phyloP scores from a whole-genome alignment of 1,284 basidiomycete genomes.

The Puccinia sorghi region DNA sequence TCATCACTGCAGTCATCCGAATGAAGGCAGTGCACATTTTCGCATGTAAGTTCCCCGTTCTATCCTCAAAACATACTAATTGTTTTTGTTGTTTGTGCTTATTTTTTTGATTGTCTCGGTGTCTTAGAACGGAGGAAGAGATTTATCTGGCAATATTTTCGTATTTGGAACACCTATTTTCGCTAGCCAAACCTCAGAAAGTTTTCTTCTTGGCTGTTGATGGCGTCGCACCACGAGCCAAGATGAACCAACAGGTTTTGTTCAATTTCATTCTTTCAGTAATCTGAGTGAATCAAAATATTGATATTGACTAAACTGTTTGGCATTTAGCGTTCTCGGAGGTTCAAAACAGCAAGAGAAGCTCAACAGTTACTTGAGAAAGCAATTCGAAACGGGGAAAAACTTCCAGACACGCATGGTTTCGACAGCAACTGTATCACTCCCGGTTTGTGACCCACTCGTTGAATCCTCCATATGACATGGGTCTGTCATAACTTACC shows the following conservation, averaged over 20 bases:
- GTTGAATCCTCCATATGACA: not conserved
- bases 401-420: slow-evolving; percentile 84
- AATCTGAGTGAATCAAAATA: not conserved
- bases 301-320: not conserved
- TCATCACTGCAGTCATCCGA: slow-evolving; percentile 83
- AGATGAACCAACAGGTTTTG: slow-evolving; percentile 94
- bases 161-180: slow-evolving; percentile 95
- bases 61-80: too few relatives aligned
- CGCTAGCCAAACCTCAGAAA: slow-evolving; percentile 96
- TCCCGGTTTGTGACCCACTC: slow-evolving; percentile 71
- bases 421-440: slow-evolving; percentile 99
- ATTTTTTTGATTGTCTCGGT: too few relatives aligned
- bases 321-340: slow-evolving; percentile 66
- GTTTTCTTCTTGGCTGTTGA: slow-evolving; percentile 75
- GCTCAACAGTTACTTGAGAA: slow-evolving; percentile 81
- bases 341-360: slow-evolving; percentile 93
- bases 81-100: too few relatives aligned
- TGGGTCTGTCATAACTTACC: slow-evolving; percentile 4
- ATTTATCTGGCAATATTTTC: slow-evolving; percentile 96
- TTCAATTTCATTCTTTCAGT: not conserved
- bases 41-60: slow-evolving; percentile 63
- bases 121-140: slow-evolving; percentile 79
- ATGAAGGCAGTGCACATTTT: slow-evolving; percentile 92
- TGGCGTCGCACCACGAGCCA: slow-evolving; percentile 95
- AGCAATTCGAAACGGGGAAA: slow-evolving; percentile 84